phyloP scores from a whole-genome alignment of 257 asterid genomes.

The Nicotiana undulata region DNA sequence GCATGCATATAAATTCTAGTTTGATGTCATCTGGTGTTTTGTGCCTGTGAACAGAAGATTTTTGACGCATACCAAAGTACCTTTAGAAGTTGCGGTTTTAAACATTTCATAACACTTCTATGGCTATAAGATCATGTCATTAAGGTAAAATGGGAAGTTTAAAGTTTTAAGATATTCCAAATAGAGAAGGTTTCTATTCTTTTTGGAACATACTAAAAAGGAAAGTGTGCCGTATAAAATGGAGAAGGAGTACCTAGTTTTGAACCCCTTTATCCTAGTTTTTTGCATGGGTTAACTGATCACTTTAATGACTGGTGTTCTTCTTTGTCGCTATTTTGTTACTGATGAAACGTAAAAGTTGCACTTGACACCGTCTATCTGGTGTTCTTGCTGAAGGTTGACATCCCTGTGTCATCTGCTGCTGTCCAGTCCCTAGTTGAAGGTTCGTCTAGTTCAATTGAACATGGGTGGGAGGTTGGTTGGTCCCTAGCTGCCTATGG shows the following conservation, averaged over 20 bases:
- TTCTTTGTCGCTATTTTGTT: neutral
- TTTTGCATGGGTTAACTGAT: neutral
- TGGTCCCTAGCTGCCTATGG: slow-evolving; percentile 84
- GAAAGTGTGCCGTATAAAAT: neutral
- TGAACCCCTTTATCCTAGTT: neutral
- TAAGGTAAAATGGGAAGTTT: neutral
- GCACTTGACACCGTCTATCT: slow-evolving; percentile 7
- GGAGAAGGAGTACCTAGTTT: neutral
- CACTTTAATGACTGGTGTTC: neutral
- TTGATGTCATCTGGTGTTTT: neutral
- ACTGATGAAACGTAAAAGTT: neutral
- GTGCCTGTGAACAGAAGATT: neutral
- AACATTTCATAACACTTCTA: neutral
- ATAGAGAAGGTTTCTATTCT: neutral
- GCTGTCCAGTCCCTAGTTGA: slow-evolving; percentile 82
- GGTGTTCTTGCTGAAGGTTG: slow-evolving; percentile 49
- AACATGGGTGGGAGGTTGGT: slow-evolving; percentile 95
- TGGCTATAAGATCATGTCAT: neutral
- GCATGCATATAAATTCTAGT: neutral
- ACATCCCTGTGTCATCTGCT: slow-evolving; percentile 63
- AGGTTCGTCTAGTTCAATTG: slow-evolving; percentile 78
- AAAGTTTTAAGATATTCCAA: neutral
- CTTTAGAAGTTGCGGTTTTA: neutral
- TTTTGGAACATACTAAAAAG: neutral
- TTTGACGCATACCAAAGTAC: neutral